phyloP scores from a whole-genome alignment of 2,329 filamentous ascomycete genomes.

The Botrytis fabae region DNA sequence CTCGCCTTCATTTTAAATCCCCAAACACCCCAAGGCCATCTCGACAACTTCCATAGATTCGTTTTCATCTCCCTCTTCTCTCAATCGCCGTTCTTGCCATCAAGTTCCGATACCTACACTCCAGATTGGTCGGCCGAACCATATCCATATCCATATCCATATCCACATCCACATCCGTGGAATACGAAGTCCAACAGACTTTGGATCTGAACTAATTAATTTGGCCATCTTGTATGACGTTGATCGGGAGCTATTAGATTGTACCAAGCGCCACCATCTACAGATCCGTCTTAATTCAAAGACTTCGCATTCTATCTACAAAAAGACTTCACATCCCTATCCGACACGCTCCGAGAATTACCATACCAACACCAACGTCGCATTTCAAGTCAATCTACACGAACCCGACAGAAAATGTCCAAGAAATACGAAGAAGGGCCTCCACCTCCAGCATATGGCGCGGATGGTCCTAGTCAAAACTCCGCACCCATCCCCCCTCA shows the following conservation, averaged over 20 bases:
- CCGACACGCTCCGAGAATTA: background rate
- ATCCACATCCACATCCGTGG: background rate
- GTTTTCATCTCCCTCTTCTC: background rate
- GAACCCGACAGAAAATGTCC: conserved; percentile 27
- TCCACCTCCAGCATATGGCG: conserved; percentile 35
- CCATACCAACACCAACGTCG: background rate
- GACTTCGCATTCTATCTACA: background rate
- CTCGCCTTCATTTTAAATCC: background rate
- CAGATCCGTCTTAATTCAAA: conserved; percentile 2
- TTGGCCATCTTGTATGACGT: conserved; percentile 9
- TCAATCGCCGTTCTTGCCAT: background rate
- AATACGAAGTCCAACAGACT: background rate
- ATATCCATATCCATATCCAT: background rate
- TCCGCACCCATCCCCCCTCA: conserved; percentile 26
- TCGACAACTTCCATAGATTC: background rate
- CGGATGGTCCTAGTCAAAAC: conserved; percentile 16
- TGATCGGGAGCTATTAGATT: background rate
- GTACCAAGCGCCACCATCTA: conserved; percentile 6
- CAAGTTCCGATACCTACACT: background rate
- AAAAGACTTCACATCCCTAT: background rate
- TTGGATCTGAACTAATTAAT: background rate
- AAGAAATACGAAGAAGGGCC: conserved; percentile 29
- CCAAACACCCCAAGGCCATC: background rate
- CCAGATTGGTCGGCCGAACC: background rate
- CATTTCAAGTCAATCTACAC: background rate